Percentiles rank a stretch among this genome's conserved stretches.
Conservation (phyloP, 306 rosid species). For the Malus domestica region ASM211411v1 NC_041795.1:28132501-28133000, state of each 20-base stretch:
- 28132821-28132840: not conserved
- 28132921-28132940: conserved; percentile 14
- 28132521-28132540: conserved; percentile 97
- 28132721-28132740: not conserved
- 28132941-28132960: conserved; percentile 96
- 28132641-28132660: conserved; percentile 3
- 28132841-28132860: not conserved
- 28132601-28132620: not conserved
- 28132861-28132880: not conserved
- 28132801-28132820: not conserved
- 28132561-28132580: conserved; percentile 64
- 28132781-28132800: not conserved
- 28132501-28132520: conserved; percentile 80
- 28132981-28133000: conserved; percentile 80
- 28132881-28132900: too few relatives aligned
- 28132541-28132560: conserved; percentile 83
- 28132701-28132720: not conserved
- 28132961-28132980: conserved; percentile 86
- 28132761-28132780: not conserved
- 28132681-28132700: not conserved
- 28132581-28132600: conserved; percentile 65
- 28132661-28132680: not conserved
- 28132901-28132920: not conserved
- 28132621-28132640: not conserved
- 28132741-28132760: not conserved